These are phyloP conservation scores for Podospora pseudocomata DNA, from an alignment of 495 filamentous ascomycete genomes.

Conservation along the genomic window DNA sequence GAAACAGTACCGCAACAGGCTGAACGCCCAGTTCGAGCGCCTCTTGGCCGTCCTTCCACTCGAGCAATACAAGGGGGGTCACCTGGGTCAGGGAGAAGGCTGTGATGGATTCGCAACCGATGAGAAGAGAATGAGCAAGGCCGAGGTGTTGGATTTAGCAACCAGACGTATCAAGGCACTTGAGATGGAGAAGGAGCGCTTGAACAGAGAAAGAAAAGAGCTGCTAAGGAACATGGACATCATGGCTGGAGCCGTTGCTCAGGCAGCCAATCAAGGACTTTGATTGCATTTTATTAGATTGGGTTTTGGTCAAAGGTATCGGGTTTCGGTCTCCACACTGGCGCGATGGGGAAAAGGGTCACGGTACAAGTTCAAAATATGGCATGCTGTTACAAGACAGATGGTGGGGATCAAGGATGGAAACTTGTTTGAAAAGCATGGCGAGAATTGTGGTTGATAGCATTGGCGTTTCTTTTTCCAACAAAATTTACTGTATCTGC, in stretches of 20 bases:
- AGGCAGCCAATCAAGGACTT: neutral
- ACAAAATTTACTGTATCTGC: neutral
- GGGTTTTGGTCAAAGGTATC: neutral
- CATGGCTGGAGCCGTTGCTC: constrained; percentile 10
- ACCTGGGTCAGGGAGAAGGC: neutral
- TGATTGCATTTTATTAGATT: neutral
- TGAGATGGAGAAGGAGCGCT: constrained; percentile 15
- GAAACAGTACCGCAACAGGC: constrained; percentile 32
- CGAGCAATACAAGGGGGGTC: constrained; percentile 7
- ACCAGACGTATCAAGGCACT: constrained; percentile 24
- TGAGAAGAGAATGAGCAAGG: constrained; percentile 30
- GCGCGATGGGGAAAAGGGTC: neutral
- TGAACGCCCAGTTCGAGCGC: constrained; percentile 31
- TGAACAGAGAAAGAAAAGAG: constrained; percentile 19
- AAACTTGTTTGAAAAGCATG: neutral
- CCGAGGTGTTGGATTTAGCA: constrained; percentile 31
- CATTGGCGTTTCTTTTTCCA: neutral
- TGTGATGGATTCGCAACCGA: neutral
- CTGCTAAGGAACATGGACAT: constrained; percentile 20
- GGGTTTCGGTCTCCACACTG: neutral
- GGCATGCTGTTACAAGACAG: neutral
- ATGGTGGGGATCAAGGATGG: neutral
- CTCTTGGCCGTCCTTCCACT: constrained; percentile 27
- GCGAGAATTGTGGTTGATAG: neutral
- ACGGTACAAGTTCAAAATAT: neutral